Evolutionary conservation across 805 yeast genomes (phyloP).

Genomic region (Teunomyces stri): DNA sequence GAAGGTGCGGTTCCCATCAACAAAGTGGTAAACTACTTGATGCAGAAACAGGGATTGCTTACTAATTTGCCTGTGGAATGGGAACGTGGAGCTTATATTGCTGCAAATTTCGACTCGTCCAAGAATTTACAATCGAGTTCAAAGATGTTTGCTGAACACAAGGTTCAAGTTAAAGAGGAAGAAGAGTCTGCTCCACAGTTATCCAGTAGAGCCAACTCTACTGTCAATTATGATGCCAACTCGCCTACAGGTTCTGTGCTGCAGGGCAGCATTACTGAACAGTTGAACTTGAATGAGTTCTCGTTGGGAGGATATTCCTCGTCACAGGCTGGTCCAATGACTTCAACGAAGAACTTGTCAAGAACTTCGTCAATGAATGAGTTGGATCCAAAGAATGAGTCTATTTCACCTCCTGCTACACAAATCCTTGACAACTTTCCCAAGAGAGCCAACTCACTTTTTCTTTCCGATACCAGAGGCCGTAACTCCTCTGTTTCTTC

Average conservation of each 20-base stretch:
- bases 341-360: constrained; percentile 7
- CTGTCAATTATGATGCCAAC: not conserved
- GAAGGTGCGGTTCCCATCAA: constrained; percentile 41
- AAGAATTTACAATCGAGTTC: constrained; percentile 25
- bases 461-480: constrained; percentile 7
- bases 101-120: constrained; percentile 31
- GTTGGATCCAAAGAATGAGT: constrained; percentile 24
- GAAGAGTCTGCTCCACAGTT: constrained; percentile 3
- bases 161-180: constrained; percentile 9
- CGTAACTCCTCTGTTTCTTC: constrained; percentile 18
- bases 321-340: constrained; percentile 10
- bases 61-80: constrained; percentile 42
- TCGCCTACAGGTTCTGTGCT: constrained; percentile 2
- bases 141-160: constrained; percentile 34
- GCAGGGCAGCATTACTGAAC: constrained; percentile 11
- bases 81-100: constrained; percentile 44
- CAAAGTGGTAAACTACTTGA: constrained; percentile 43
- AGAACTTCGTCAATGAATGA: constrained; percentile 15
- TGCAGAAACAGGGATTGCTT: constrained; percentile 38
- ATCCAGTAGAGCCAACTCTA: not conserved
- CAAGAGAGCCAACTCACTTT: constrained; percentile 16
- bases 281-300: constrained; percentile 13
- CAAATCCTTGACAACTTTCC: constrained; percentile 10
- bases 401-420: constrained; percentile 9
- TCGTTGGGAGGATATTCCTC: constrained; percentile 16